These are phyloP conservation scores for Nicotiana rustica DNA, from an alignment of 305 asterid genomes.

Conservation along the genomic window DNA sequence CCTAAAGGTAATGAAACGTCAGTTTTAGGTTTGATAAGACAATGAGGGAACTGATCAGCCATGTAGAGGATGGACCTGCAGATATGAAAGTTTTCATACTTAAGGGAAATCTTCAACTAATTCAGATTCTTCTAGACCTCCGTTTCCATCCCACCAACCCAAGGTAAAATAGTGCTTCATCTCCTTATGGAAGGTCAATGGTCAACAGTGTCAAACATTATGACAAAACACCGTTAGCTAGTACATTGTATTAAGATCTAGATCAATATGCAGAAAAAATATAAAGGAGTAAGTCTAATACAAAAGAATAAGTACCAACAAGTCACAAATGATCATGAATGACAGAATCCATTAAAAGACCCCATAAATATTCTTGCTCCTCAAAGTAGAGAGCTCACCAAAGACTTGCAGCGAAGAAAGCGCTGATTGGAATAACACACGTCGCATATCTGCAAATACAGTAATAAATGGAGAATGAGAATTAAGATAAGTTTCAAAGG, in stretches of 20 bases:
- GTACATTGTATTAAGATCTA: background rate
- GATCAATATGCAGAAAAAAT: background rate
- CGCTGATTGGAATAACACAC: slow-evolving; percentile 95
- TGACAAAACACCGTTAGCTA: background rate
- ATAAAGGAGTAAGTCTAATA: background rate
- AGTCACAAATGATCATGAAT: slow-evolving; percentile 29
- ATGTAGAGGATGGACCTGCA: slow-evolving; percentile 11
- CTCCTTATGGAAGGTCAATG: slow-evolving; percentile 8
- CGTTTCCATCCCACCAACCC: background rate
- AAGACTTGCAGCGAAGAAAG: slow-evolving; percentile 86
- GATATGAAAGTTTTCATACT: slow-evolving; percentile 2
- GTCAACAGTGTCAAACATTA: slow-evolving; percentile 6
- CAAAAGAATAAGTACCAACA: slow-evolving; percentile 8
- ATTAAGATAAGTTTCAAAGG: slow-evolving; percentile 35
- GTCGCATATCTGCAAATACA: slow-evolving; percentile 84
- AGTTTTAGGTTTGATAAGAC: slow-evolving; percentile 1
- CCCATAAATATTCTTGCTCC: slow-evolving; percentile 28
- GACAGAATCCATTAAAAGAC: background rate
- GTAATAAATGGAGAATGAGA: slow-evolving; percentile 33
- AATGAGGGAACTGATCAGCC: slow-evolving; percentile 23
- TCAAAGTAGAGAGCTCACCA: slow-evolving; percentile 67
- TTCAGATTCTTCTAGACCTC: slow-evolving; percentile 21
- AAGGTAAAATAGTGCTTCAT: background rate
- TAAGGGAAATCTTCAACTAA: background rate
- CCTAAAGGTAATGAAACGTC: background rate